Evolutionary conservation across 2,329 filamentous ascomycete species (phyloP).

Genomic region (Monilinia aucupariae): DNA sequence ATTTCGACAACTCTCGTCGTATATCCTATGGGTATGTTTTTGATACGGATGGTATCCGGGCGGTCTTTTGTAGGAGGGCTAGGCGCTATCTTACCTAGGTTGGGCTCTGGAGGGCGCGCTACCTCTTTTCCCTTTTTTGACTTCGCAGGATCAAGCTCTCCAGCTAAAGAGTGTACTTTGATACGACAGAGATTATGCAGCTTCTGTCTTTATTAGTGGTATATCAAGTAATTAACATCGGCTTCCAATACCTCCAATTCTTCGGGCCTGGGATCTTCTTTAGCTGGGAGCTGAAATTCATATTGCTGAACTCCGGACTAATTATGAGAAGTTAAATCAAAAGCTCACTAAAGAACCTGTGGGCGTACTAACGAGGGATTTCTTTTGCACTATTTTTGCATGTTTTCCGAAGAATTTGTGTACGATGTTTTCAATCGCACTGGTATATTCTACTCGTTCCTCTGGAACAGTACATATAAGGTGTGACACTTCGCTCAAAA

Average conservation of each 20-base stretch:
- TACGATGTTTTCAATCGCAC: slow-evolving; percentile 4
- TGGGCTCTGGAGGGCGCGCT: background rate
- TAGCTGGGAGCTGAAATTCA: background rate
- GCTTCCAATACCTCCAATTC: background rate
- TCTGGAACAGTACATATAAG: slow-evolving; percentile 2
- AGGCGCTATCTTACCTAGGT: background rate
- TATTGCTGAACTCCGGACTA: background rate
- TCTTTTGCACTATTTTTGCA: background rate
- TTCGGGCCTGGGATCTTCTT: background rate
- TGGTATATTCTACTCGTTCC: background rate
- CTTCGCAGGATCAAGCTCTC: background rate
- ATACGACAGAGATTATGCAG: slow-evolving; percentile 2
- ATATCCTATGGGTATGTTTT: slow-evolving; percentile 9
- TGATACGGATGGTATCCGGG: slow-evolving; percentile 13
- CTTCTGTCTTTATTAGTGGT: background rate
- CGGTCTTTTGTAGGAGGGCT: background rate
- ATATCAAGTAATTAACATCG: background rate
- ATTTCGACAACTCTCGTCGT: background rate
- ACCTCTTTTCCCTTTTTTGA: background rate
- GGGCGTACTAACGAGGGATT: background rate
- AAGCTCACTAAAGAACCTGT: fast-evolving
- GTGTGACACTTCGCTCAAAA: background rate
- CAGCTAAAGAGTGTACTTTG: background rate
- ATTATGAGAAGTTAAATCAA: background rate
- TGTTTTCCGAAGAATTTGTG: background rate